Percentiles rank a stretch among this genome's conserved stretches.
Conservation (phyloP, 1,284 basidiomycete genomes). For the Ustilago esculenta region DNA sequence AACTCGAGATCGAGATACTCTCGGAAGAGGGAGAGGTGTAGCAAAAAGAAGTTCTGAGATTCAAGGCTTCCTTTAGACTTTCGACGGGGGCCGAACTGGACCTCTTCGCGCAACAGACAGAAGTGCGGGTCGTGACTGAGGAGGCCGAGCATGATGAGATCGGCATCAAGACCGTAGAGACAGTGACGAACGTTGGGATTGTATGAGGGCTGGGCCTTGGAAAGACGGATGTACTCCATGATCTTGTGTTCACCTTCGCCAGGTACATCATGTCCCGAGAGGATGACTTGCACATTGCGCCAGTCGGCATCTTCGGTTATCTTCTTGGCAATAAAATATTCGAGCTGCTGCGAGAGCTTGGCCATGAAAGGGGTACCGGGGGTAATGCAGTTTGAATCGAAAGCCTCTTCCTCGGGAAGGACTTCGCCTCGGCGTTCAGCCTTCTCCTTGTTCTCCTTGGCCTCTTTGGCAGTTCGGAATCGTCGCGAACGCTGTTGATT, state of each 20-base stretch:
- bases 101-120: constrained; percentile 95
- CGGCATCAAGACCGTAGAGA: constrained; percentile 96
- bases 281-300: constrained; percentile 88
- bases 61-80: constrained; percentile 78
- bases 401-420: constrained; percentile 89
- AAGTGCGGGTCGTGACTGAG: constrained; percentile 99
- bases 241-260: constrained; percentile 99
- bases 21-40: constrained; percentile 92
- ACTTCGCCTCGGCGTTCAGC: constrained; percentile 89
- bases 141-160: constrained; percentile 96
- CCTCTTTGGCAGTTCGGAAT: constrained; percentile 94
- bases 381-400: constrained; percentile 99
- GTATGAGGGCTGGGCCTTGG: constrained; percentile 93
- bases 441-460: constrained; percentile 84
- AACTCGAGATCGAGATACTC: constrained; percentile 98
- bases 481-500: constrained; percentile 88
- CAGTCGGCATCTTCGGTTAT: constrained; percentile 71
- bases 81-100: constrained; percentile 87
- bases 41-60: constrained; percentile 89
- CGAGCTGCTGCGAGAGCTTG: constrained; percentile 85
- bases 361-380: constrained; percentile 97
- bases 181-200: constrained; percentile 94
- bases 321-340: constrained; percentile 80
- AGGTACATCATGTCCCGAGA: constrained; percentile 96
- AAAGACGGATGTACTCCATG: constrained; percentile 97